These are phyloP conservation scores for Leptographium galeiforme DNA, from an alignment of 2,329 filamentous ascomycete genomes.

Conservation along the genomic window DNA sequence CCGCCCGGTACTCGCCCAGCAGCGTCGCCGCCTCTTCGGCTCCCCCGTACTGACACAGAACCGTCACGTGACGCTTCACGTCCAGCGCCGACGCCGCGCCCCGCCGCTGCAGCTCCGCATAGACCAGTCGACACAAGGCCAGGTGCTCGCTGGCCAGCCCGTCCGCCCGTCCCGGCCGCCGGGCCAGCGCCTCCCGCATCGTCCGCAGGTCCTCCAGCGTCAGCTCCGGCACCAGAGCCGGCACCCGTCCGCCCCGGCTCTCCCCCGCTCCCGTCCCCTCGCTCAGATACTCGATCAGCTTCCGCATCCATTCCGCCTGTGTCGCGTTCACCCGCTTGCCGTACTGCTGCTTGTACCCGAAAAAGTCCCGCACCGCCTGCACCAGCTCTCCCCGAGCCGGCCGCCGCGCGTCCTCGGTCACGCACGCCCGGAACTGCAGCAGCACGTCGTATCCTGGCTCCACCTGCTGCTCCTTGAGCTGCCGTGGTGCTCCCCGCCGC, in stretches of 20 bases:
- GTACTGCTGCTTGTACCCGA: constrained; percentile 38
- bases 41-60: constrained; percentile 40
- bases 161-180: background rate
- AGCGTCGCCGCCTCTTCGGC: constrained; percentile 37
- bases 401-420: constrained; percentile 49
- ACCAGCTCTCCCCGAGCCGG: constrained; percentile 51
- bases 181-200: constrained; percentile 23
- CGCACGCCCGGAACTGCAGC: constrained; percentile 50
- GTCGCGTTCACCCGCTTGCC: constrained; percentile 44
- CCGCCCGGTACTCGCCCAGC: constrained; percentile 21
- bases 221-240: constrained; percentile 16
- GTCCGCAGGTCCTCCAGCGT: constrained; percentile 27
- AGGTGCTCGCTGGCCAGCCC: constrained; percentile 24
- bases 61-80: constrained; percentile 30
- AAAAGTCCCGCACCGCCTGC: constrained; percentile 51
- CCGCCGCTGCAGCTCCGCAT: constrained; percentile 21
- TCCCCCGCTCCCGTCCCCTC: constrained; percentile 34
- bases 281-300: constrained; percentile 41
- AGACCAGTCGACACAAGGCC: constrained; percentile 30
- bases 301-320: constrained; percentile 47
- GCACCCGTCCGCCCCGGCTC: constrained; percentile 8
- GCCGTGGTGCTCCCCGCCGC: constrained; percentile 44
- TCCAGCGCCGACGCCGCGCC: constrained; percentile 14
- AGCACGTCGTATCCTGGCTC: constrained; percentile 62
- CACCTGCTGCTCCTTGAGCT: constrained; percentile 46